Base-by-base conservation (phyloP, 257 asterid species). In the Leptodermis oblonga region DNA sequence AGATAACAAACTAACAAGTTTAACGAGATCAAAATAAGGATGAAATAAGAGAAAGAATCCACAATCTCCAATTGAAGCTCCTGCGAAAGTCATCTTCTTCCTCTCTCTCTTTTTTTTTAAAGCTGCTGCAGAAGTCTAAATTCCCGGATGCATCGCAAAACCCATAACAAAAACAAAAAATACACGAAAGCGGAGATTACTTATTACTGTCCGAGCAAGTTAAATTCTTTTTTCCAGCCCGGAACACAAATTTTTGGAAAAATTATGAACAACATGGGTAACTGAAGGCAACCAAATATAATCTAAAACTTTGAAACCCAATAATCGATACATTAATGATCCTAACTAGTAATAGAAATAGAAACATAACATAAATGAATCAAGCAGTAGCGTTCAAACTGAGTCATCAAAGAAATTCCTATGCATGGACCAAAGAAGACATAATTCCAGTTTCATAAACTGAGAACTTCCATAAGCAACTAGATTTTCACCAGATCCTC, bases 1-100 rank as follows among this genome's bases (percentile, higher is more conserved):
- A 62, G 48, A 62, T 37, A 36, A 62, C 31, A 62, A 31, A 30
- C n/a, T 18, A 22, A 18, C 67, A 39, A 53, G 59, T 73, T 65
- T 39, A 41, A 67, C 15, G 53, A 54, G 33, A 73, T 36, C 0
- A 3, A 62, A 9, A 60, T 33, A 48, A 62, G 55, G 20, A 3
- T 12, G 49, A 46, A 31, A 43, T 0, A 45, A 25, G 34, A 5
- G 62, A 17, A 36, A 39, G 55, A 25, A 63, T 62, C 65, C 56
- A 51, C 70, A 39, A 12, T 63, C 23, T 18, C 25, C 7, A 13
- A 37, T 11, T 15, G 39, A n/a, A n/a, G n/a, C n/a, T n/a, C n/a
- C n/a, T n/a, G n/a, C n/a, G n/a, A n/a, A n/a, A n/a, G n/a, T n/a
- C n/a, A n/a, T n/a, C n/a, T n/a, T n/a, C n/a, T n/a, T n/a, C n/a